phyloP scores from a whole-genome alignment of 306 rosid genomes.

The Coriaria nepalensis region DNA sequence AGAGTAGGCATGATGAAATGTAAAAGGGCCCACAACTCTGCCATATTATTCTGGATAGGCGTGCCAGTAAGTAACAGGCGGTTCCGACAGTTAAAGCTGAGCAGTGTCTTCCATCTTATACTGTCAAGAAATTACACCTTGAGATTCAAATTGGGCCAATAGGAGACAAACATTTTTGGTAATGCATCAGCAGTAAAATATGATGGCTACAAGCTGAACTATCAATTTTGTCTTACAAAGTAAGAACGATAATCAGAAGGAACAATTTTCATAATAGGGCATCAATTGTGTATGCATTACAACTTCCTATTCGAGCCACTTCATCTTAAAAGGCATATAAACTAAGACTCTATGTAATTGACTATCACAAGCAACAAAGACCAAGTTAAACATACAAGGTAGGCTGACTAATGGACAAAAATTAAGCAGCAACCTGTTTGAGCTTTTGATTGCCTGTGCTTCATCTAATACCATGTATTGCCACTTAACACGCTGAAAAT shows the following conservation, averaged over 20 bases:
- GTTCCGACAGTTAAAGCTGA: slow-evolving; percentile 94
- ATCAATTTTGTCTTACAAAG: too few species aligned
- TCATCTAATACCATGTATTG: slow-evolving; percentile 99
- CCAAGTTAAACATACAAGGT: slow-evolving; percentile 1
- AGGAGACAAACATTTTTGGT: too few species aligned
- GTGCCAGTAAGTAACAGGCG: slow-evolving; percentile 91
- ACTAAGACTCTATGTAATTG: background rate
- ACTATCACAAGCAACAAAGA: background rate
- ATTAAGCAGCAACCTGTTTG: slow-evolving; percentile 51
- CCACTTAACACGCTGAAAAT: slow-evolving; percentile 92
- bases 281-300: too few species aligned
- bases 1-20: slow-evolving; percentile 97
- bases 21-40: slow-evolving; percentile 96
- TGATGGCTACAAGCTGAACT: too few species aligned
- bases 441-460: slow-evolving; percentile 96
- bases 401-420: slow-evolving; percentile 10
- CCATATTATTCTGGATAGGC: slow-evolving; percentile 97
- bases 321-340: background rate
- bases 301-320: background rate
- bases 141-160: background rate
- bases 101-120: slow-evolving; percentile 99
- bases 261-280: too few species aligned
- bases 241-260: too few species aligned
- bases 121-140: slow-evolving; percentile 35
- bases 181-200: too few species aligned